Evolutionary conservation across 2,329 filamentous ascomycete species (phyloP).

Genomic region (Xylariaceae sp.): DNA sequence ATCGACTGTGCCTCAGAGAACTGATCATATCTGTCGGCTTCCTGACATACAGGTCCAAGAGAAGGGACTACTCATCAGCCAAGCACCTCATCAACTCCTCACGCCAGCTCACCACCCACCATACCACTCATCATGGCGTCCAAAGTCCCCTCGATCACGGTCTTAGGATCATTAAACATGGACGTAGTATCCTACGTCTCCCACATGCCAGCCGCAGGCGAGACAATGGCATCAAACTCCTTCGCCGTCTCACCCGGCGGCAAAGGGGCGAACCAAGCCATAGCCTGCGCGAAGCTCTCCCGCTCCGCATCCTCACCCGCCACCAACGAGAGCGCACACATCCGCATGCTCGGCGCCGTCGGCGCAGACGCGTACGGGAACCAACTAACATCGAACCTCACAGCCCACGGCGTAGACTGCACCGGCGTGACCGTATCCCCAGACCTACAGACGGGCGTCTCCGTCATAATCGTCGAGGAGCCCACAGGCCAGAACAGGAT

Average conservation of each 20-base stretch:
- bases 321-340: conserved; percentile 32
- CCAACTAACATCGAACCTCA: conserved; percentile 55
- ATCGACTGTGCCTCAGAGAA: too few relatives aligned
- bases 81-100: neutral
- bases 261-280: conserved; percentile 94
- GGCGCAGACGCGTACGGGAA: conserved; percentile 64
- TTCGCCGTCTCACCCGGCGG: conserved; percentile 82
- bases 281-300: conserved; percentile 80
- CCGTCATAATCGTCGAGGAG: conserved; percentile 72
- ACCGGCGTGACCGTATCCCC: conserved; percentile 42
- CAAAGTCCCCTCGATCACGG: conserved; percentile 57
- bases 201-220: conserved; percentile 77
- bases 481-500: conserved; percentile 73
- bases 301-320: conserved; percentile 42
- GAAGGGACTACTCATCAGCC: neutral
- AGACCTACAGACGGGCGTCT: conserved; percentile 60
- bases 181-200: conserved; percentile 87
- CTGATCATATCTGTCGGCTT: too few relatives aligned
- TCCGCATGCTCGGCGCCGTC: conserved; percentile 72
- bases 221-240: conserved; percentile 76
- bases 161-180: conserved; percentile 91
- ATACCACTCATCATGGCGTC: conserved; percentile 16
- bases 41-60: too few relatives aligned
- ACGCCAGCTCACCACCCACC: neutral
- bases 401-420: conserved; percentile 59